Base-by-base conservation (phyloP, 2,329 filamentous ascomycete species). In the Penicillium sp. region DNA sequence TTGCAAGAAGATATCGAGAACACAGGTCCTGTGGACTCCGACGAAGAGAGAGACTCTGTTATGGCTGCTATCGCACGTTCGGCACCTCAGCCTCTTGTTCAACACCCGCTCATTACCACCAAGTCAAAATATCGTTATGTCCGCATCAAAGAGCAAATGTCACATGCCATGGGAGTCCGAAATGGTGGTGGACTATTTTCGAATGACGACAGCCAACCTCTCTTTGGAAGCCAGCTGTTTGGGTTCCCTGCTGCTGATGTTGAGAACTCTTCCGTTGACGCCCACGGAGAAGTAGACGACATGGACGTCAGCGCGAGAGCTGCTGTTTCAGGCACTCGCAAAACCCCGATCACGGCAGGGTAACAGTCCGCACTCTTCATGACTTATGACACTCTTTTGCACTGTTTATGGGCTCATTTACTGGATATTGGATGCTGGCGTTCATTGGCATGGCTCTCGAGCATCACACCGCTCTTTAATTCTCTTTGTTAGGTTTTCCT, bases 1-100 rank as follows among this genome's bases (percentile, higher is more conserved):
- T 76, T 94, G 16, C 90, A 93, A 64, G 92, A 97, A 58, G 90
- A 93, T 56, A 84, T 92, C 65, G 90, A 95, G 44, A 84, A 84
- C 53, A 90, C 90, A 57, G 86, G 85, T 5, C 89, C 90, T 1
- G 85, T 99, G 36, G 94, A 99, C 72, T 94, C 90, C 2, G 94
- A 99, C 69, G 94, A 97, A 77, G 94, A 99, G 74, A 91, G 90
- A 47, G 88, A 92, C 45, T 83, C 88, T 0, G 90, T 97, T 48
- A 96, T 97, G 91, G 80, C 83, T 31, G 89, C 90, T 14, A 72
- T 93, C 50, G 80, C 86, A 22, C 84, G 86, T 50, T 91, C 90
- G 76, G 86, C 86, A 41, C 92, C 93, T 0, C 86, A 88, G 58
- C 92, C 93, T 0, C 77, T 96, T 4, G 82, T 90, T 27, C 84